phyloP scores from a whole-genome alignment of 805 yeast species.

The Maudiozyma turicensis region DNA sequence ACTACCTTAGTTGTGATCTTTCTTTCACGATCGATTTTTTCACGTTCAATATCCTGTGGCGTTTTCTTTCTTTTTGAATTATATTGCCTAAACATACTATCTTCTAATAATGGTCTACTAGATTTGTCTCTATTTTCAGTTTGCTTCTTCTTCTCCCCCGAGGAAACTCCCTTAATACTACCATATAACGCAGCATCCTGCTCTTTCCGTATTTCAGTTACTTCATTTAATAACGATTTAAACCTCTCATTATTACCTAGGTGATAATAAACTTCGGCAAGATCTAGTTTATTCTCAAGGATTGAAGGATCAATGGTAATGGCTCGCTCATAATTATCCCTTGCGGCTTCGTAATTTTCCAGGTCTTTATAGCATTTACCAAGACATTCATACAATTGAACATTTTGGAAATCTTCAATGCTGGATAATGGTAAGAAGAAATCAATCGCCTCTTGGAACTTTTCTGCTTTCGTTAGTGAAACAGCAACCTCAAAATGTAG shows the following conservation, averaged over 20 bases:
- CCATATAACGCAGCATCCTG: slow-evolving; percentile 18
- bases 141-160: neutral
- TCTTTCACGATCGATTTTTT: slow-evolving; percentile 46
- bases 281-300: slow-evolving; percentile 61
- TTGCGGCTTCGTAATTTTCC: slow-evolving; percentile 59
- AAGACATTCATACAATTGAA: slow-evolving; percentile 42
- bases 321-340: slow-evolving; percentile 45
- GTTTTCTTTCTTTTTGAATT: slow-evolving; percentile 22
- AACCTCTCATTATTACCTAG: slow-evolving; percentile 53
- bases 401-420: slow-evolving; percentile 41
- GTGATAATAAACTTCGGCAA: slow-evolving; percentile 75
- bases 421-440: slow-evolving; percentile 50
- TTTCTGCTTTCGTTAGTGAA: slow-evolving; percentile 57
- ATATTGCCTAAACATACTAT: slow-evolving; percentile 22
- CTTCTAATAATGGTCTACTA: slow-evolving; percentile 27
- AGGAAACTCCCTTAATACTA: slow-evolving; percentile 5
- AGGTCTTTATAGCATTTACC: slow-evolving; percentile 73
- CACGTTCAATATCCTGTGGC: slow-evolving; percentile 32
- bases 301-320: slow-evolving; percentile 51
- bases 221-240: slow-evolving; percentile 43
- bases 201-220: slow-evolving; percentile 33
- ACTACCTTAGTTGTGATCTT: slow-evolving; percentile 48
- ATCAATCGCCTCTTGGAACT: slow-evolving; percentile 65
- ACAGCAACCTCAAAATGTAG: slow-evolving; percentile 68
- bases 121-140: slow-evolving; percentile 4